Percentiles rank a stretch among this genome's conserved stretches.
Evolutionary conservation across 257 asterid species (phyloP).

Genomic region (Scutellaria baicalensis): DNA sequence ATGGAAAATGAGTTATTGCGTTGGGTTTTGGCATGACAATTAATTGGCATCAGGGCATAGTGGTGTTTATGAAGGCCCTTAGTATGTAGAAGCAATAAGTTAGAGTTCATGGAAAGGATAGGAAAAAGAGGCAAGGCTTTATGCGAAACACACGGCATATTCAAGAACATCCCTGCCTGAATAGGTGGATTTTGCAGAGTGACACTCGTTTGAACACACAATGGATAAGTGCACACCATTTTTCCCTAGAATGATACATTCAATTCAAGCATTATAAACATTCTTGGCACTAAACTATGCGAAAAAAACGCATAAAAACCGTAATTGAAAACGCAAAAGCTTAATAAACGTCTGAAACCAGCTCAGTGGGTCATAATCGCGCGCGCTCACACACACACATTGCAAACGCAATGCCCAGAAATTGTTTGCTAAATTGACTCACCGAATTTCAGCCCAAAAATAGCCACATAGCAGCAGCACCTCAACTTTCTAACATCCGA

Average conservation of each 20-base stretch:
- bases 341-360: neutral
- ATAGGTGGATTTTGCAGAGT: neutral
- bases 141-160: slow-evolving; percentile 22
- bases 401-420: neutral
- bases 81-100: slow-evolving; percentile 1
- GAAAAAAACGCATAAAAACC: neutral
- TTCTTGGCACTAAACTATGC: neutral
- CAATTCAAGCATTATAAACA: neutral
- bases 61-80: slow-evolving; percentile 10
- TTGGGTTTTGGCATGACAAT: slow-evolving; percentile 12
- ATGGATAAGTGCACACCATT: neutral
- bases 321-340: neutral
- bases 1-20: slow-evolving; percentile 9
- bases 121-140: slow-evolving; percentile 22
- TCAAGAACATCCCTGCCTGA: slow-evolving; percentile 12
- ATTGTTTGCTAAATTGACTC: neutral
- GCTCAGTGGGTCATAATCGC: no score
- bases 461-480: neutral
- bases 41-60: neutral
- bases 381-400: neutral
- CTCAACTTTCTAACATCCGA: neutral
- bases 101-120: slow-evolving; percentile 14
- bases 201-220: slow-evolving; percentile 10
- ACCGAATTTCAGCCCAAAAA: neutral
- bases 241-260: neutral